Conservation (phyloP, 2,329 filamentous ascomycete genomes). For the Exophiala lecanii-corni region DNA sequence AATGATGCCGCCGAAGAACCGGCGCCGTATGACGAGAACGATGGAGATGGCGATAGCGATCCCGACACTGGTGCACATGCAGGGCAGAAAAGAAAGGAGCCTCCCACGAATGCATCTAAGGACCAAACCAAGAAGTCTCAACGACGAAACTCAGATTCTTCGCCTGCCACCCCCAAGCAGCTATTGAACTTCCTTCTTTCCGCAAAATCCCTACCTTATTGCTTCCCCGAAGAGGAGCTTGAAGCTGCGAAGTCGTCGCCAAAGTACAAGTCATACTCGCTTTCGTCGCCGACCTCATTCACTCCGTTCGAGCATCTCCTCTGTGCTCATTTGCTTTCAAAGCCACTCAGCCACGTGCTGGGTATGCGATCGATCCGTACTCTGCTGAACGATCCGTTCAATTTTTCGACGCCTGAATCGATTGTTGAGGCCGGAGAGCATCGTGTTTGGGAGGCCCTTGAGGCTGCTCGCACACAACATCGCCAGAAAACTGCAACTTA, state of each 20-base stretch:
- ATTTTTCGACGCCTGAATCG: constrained; percentile 38
- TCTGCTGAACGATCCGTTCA: constrained; percentile 42
- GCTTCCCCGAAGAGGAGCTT: constrained; percentile 26
- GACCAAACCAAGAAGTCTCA: constrained; percentile 9
- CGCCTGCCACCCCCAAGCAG: constrained; percentile 16
- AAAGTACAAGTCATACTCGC: constrained; percentile 23
- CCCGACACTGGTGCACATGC: constrained; percentile 4
- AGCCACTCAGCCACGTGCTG: constrained; percentile 42
- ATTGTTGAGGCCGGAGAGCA: constrained; percentile 36
- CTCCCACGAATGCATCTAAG: constrained; percentile 7
- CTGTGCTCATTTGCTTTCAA: constrained; percentile 40
- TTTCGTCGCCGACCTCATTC: constrained; percentile 20
- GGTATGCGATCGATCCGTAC: constrained; percentile 43
- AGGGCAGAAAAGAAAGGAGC: constrained; percentile 19
- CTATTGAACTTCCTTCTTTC: constrained; percentile 27
- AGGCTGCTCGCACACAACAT: constrained; percentile 42
- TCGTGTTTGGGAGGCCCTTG: constrained; percentile 36
- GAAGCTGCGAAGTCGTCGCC: constrained; percentile 16
- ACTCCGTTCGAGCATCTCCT: constrained; percentile 44
- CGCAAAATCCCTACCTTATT: constrained; percentile 19
- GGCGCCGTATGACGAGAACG: neutral
- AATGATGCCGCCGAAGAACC: neutral
- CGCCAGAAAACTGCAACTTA: constrained; percentile 44
- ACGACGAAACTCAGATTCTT: constrained; percentile 11
- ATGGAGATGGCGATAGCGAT: neutral